Evolutionary conservation across 2,329 filamentous ascomycete genomes (phyloP).

Genomic region (Incumbomyces delicatus): DNA sequence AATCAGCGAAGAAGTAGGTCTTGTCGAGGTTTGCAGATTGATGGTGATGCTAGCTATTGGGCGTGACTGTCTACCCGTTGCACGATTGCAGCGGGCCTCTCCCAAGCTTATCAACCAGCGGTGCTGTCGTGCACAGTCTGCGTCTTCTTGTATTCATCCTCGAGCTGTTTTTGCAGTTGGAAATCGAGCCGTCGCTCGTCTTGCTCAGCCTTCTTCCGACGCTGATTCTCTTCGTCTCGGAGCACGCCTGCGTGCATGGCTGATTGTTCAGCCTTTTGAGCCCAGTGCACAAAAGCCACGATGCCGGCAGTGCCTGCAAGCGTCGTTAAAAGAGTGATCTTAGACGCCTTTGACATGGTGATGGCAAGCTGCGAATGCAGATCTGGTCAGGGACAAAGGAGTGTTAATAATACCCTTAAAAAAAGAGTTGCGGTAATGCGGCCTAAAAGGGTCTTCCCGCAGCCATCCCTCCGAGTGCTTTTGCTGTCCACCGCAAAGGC

Average conservation of each 20-base stretch:
- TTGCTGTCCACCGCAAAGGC: no score
- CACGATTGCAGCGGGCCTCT: no score
- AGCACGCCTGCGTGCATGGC: conserved; percentile 94
- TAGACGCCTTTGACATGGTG: conserved; percentile 79
- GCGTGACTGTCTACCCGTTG: not conserved
- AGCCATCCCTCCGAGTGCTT: no score
- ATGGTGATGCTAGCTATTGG: not conserved
- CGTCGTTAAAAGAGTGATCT: conserved; percentile 71
- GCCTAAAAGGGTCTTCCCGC: no score
- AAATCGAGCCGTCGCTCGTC: conserved; percentile 83
- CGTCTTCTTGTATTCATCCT: conserved; percentile 80
- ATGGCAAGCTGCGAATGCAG: no score
- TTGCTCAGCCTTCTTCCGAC: conserved; percentile 54
- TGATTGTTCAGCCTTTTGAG: conserved; percentile 72
- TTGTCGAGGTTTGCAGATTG: conserved; percentile 6
- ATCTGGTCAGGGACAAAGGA: no score
- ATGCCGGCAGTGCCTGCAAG: conserved; percentile 66
- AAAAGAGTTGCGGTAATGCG: no score
- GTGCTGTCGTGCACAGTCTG: conserved; percentile 54
- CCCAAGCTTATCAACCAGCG: conserved; percentile 4
- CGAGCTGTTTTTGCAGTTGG: conserved; percentile 75
- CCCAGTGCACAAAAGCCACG: conserved; percentile 77
- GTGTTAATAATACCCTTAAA: no score
- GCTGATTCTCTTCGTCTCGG: conserved; percentile 88
- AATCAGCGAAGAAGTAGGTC: conserved; percentile 3